Evolutionary conservation across 805 yeast species (phyloP), one percentile per base, ranked within the genome.

Genomic region (Kluyveromyces wickerhamii): DNA sequence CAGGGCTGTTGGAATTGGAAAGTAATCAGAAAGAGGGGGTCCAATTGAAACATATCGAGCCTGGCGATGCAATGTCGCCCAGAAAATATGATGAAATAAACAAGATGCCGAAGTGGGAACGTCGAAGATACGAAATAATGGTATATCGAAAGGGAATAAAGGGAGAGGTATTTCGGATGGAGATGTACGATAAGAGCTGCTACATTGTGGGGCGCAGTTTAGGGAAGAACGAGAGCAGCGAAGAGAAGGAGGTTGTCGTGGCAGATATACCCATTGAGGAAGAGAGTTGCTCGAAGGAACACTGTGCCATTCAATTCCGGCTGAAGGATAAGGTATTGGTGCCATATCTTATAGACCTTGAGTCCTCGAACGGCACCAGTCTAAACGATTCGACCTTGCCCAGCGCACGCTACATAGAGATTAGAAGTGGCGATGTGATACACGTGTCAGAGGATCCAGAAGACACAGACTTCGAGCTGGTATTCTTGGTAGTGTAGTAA

Each of bases 301-400:
- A 71, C 43, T 72, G 74, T 14, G 74, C 58, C 0, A 52, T 71
- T 6, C 75, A 70, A 40, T 69, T 65, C 41, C 49, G 70, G 20
- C 31, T 44, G n/a, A 41, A 42, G 10, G 32, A 42, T 4, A 43
- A 33, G 14, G 18, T 34, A 14, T 34, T 54, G 17, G 46, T 47
- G n/a, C 65, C 66, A 5, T 71, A 66, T 39, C 36, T 71, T 7
- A 65, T 68, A 25, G 75, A 71, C 40, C 45, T 71, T 21, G 68
- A 67, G 15, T 66, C 73, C 1, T 59, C 70, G 6, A 65, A 70
- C 45, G 74, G 74, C 0, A 70, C 76, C 1, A 42, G 46, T 6
- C 39, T 71, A 26, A 70, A 70, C 44, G 66, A 59, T 4, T 52
- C 53, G 9, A 52, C 44, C 19, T 42, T 70, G 2, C 71, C 71